These are phyloP conservation scores for Boeremia exigua DNA, from an alignment of 2,329 filamentous ascomycete species.

Conservation along the genomic window DNA sequence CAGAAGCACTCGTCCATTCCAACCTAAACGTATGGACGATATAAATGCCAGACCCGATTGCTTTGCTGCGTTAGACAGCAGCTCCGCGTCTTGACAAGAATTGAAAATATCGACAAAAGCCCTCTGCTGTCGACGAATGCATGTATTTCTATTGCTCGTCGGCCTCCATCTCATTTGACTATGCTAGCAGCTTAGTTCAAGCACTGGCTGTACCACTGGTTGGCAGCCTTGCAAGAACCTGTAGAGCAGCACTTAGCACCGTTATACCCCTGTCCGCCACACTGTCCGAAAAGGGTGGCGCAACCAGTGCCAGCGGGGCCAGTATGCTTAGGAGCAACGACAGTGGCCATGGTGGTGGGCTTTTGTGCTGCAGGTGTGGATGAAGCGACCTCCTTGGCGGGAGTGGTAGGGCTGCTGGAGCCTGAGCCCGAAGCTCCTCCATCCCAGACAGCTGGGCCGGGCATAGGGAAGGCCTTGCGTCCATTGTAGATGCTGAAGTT, in stretches of 20 bases:
- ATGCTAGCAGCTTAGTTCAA: background rate
- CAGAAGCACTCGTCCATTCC: background rate
- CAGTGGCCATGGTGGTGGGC: conserved; percentile 12
- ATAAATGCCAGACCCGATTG: background rate
- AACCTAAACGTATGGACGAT: background rate
- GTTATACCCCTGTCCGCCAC: conserved; percentile 22
- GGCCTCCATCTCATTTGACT: too few species aligned
- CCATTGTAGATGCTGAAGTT: conserved; percentile 38
- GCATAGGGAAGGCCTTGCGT: conserved; percentile 25
- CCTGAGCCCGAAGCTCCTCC: conserved; percentile 15
- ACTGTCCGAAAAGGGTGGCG: conserved; percentile 21
- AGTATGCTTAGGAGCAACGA: background rate
- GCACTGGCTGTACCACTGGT: conserved; percentile 30
- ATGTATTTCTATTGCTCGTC: too few species aligned
- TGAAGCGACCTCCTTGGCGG: conserved; percentile 15
- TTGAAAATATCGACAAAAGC: conserved; percentile 2
- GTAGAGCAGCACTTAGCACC: conserved; percentile 24
- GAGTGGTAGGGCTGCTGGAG: too few species aligned
- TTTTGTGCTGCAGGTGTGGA: background rate
- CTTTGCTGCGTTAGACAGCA: background rate
- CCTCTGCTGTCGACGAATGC: background rate
- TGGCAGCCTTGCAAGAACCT: conserved; percentile 24
- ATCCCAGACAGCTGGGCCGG: conserved; percentile 24
- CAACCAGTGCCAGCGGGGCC: too few species aligned
- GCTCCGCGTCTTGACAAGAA: conserved; percentile 3